A percentile compares a stretch with the other conserved stretches of the same genome.
These are phyloP conservation scores for Dactylorhiza incarnata DNA, from an alignment of 106 monocot genomes.

Conservation along the genomic window DNA sequence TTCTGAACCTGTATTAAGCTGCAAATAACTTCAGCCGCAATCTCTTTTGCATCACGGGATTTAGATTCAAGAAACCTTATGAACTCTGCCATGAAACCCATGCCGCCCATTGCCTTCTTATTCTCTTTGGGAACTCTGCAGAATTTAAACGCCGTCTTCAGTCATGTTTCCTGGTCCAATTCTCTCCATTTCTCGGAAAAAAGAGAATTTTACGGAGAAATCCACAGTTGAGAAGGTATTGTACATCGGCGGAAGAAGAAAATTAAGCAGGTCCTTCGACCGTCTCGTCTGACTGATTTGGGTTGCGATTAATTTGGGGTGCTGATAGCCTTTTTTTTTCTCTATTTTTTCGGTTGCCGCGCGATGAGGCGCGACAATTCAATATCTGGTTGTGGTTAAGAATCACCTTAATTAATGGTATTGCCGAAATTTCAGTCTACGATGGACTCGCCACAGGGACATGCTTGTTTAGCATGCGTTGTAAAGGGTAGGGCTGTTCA, in stretches of 20 bases:
- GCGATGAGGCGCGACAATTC: no score
- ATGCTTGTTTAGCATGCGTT: no score
- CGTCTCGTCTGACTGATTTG: no score
- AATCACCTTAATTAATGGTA: no score
- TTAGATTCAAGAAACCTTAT: conserved; percentile 28
- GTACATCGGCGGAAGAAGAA: conserved; percentile 17
- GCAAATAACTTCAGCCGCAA: conserved; percentile 32
- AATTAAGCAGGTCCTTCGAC: conserved; percentile 26
- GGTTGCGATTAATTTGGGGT: no score
- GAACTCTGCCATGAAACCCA: conserved; percentile 32
- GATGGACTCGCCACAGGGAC: no score
- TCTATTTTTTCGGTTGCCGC: no score
- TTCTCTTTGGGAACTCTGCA: conserved; percentile 21
- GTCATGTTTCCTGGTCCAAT: conserved; percentile 25
- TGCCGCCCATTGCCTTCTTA: conserved; percentile 30
- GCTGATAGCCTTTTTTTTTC: no score
- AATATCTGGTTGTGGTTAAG: no score
- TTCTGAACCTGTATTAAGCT: conserved; percentile 25
- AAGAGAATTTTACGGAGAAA: conserved; percentile 34
- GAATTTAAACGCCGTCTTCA: conserved; percentile 22
- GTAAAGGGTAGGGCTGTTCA: no score
- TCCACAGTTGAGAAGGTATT: conserved; percentile 17
- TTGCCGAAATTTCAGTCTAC: no score
- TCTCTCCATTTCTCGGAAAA: conserved; percentile 39
- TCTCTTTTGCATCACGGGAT: conserved; percentile 21